Conservation (phyloP, 768 basidiomycete genomes). For the Neoboletus subvelutipes region DNA sequence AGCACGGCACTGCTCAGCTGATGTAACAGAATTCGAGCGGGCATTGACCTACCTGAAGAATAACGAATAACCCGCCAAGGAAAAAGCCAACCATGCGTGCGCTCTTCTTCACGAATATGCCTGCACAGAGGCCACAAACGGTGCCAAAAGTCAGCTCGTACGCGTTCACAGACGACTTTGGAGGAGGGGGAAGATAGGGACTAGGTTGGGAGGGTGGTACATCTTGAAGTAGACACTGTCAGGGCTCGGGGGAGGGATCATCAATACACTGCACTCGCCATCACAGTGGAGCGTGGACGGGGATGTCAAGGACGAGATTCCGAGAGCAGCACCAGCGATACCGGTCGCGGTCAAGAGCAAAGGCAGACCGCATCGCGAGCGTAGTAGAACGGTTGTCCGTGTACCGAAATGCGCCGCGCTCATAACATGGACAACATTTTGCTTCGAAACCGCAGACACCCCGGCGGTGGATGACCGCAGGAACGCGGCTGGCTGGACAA, state of each 20-base stretch:
- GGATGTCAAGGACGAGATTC: conserved; percentile 38
- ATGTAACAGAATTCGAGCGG: background rate
- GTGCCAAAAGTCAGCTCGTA: conserved; percentile 89
- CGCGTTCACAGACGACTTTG: conserved; percentile 70
- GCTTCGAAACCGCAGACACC: conserved; percentile 4
- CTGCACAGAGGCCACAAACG: conserved; percentile 83
- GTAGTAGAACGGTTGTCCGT: conserved; percentile 2
- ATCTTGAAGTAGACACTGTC: conserved; percentile 10
- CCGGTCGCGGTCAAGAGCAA: conserved; percentile 32
- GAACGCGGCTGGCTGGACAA: conserved; percentile 3
- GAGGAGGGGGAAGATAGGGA: conserved; percentile 43
- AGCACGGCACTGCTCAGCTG: conserved; percentile 1
- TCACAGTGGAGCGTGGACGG: conserved; percentile 50
- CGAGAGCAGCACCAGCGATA: conserved; percentile 44
- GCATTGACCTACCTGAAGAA: conserved; percentile 70
- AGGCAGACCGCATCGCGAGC: conserved; percentile 9
- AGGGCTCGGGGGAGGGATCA: background rate
- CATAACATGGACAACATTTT: background rate
- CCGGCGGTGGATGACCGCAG: background rate
- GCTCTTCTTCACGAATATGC: conserved; percentile 96
- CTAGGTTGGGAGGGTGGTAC: conserved; percentile 6
- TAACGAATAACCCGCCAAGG: conserved; percentile 87
- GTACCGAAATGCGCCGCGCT: background rate
- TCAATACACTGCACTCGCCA: conserved; percentile 35
- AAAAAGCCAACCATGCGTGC: conserved; percentile 78